Base-by-base conservation (phyloP, 1,284 basidiomycete species). In the Gymnopus androsaceus region DNA sequence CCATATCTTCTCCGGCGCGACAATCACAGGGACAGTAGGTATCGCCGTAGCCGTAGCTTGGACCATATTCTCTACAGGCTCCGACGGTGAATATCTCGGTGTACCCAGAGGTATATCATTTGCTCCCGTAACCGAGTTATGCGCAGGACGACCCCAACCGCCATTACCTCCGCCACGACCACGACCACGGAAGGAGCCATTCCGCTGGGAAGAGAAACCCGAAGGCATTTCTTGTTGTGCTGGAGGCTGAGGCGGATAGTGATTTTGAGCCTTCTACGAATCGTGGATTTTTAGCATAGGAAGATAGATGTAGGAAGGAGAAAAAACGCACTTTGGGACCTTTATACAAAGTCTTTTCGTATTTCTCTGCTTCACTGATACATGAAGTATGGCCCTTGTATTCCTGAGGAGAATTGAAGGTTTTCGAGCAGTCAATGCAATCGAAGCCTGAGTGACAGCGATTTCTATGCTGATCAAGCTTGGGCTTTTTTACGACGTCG, bases 401-500 rank as follows among this genome's bases (percentile, higher is more conserved):
- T 58, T 94, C 84, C 7, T 80, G 79, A 2, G 87, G 87, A 11
- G 80, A 80, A 45, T 82, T 74, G 73, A 95, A 95, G 0, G 90
- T 90, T 51, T 79, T 88, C 21, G 85, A 88, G 72, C 93, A 95
- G 68, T 95, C 93, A 57, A 95, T 86, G 69, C 93, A 95, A 62
- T 91, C 92, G 66, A 94, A 92, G 4, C 86, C 80, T 1, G 84
- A 68, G 63, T 87, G 71, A 66, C 88, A 90, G 51, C 77, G 72
- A 25, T 66, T 66, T 54, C 78, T 71, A 66, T 92, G 90, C 63
- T 84, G 79, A 67, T 92, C 88, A 3, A 94, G 81, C 70, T 95
- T 94, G 7, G 94, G 94, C 69, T 96, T 96, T 73, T 94, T 96
- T 36, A 95, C 85, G 7, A 91, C 87, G 63, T 95, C 94, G 51